These are phyloP conservation scores for Atalantia buxifolia DNA, from an alignment of 345 rosid genomes.

Conservation along the genomic window DNA sequence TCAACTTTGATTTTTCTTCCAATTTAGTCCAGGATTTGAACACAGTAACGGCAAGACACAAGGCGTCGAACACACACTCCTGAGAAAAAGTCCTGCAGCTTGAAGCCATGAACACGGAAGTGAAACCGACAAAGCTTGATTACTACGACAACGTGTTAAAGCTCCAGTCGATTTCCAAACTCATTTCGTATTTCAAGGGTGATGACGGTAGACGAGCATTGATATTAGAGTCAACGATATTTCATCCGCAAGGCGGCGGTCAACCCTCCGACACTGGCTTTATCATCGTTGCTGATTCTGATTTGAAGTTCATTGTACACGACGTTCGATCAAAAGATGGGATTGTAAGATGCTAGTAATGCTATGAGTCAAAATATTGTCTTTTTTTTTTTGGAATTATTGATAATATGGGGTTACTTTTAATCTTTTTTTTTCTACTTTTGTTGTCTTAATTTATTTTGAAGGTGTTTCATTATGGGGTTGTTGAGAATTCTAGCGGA, in stretches of 20 bases:
- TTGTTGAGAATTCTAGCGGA: conserved; percentile 31
- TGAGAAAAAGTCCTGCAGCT: background rate
- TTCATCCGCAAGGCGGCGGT: conserved; percentile 97
- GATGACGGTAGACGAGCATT: conserved; percentile 60
- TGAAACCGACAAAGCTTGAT: conserved; percentile 27
- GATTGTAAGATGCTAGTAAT: conserved; percentile 33
- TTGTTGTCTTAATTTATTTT: background rate
- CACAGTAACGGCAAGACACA: no score
- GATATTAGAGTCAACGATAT: conserved; percentile 71
- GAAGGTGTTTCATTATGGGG: conserved; percentile 80
- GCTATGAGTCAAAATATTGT: background rate
- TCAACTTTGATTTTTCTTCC: background rate
- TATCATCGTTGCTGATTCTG: conserved; percentile 29
- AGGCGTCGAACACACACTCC: background rate
- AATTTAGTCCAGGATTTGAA: background rate
- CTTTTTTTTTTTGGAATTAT: background rate
- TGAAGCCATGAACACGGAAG: background rate
- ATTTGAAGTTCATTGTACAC: conserved; percentile 49
- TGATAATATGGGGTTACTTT: background rate
- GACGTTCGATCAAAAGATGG: conserved; percentile 83
- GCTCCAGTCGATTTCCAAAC: conserved; percentile 19
- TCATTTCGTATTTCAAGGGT: conserved; percentile 29
- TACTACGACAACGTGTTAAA: conserved; percentile 25
- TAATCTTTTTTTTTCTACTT: background rate
- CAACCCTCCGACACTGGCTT: conserved; percentile 81